A percentile compares a stretch with the other conserved stretches of the same genome.
These are phyloP conservation scores for Cyberlindnera xylosilytica DNA, from an alignment of 805 yeast genomes.

Conservation along the genomic window DNA sequence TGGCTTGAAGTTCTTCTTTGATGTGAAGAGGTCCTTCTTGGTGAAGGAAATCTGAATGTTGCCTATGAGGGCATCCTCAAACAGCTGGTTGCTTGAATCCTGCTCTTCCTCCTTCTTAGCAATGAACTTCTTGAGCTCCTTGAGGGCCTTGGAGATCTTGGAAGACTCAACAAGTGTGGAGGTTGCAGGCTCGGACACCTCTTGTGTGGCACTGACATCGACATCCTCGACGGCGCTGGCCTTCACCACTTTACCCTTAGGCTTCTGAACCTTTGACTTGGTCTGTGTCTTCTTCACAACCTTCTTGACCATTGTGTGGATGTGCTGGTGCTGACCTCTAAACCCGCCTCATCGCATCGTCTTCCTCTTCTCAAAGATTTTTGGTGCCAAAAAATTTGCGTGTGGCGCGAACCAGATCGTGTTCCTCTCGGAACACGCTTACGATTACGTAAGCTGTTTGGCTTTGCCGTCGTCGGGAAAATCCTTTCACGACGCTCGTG, in stretches of 20 bases:
- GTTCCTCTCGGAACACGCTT: background rate
- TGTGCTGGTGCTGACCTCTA: background rate
- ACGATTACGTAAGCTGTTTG: background rate
- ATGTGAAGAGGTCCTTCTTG: slow-evolving; percentile 60
- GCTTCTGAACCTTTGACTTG: slow-evolving; percentile 22
- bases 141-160: slow-evolving; percentile 48
- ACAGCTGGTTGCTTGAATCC: slow-evolving; percentile 44
- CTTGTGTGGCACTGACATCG: slow-evolving; percentile 11
- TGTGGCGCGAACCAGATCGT: slow-evolving; percentile 7
- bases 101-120: slow-evolving; percentile 32
- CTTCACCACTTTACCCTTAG: slow-evolving; percentile 29
- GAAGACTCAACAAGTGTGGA: slow-evolving; percentile 26
- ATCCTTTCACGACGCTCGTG: no score
- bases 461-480: no score
- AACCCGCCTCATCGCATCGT: slow-evolving; percentile 19
- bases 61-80: slow-evolving; percentile 48
- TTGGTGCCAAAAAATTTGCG: slow-evolving; percentile 19
- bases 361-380: slow-evolving; percentile 1
- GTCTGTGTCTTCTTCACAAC: slow-evolving; percentile 16
- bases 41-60: slow-evolving; percentile 59
- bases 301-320: slow-evolving; percentile 12
- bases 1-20: slow-evolving; percentile 44
- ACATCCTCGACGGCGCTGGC: slow-evolving; percentile 21
- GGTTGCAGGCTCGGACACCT: background rate
- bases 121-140: slow-evolving; percentile 63